These are phyloP conservation scores for Mortierella sp. DNA, from an alignment of 371 early-diverging fungal genomes.

Conservation along the genomic window DNA sequence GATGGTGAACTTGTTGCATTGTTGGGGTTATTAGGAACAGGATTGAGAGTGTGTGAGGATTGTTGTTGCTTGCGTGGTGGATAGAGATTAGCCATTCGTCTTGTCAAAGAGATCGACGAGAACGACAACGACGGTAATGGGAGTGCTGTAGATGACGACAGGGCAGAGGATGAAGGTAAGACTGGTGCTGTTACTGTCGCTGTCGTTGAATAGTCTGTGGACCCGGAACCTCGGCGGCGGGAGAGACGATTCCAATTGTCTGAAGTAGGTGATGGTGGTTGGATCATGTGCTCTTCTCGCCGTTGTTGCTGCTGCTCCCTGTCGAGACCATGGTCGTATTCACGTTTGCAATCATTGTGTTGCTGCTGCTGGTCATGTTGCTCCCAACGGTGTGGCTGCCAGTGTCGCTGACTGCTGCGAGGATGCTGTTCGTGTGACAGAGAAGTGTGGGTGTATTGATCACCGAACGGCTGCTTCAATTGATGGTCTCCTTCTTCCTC, in stretches of 20 bases:
- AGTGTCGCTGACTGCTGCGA: not conserved
- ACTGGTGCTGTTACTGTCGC: not conserved
- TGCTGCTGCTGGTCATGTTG: not conserved
- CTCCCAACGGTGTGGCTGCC: not conserved
- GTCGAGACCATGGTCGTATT: not conserved
- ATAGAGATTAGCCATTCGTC: not conserved
- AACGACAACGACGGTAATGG: not conserved
- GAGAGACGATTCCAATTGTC: not conserved
- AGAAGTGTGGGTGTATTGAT: slow-evolving; percentile 5
- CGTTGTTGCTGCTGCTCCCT: not conserved
- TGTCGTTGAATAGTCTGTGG: not conserved
- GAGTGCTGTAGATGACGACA: not conserved
- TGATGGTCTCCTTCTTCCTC: not conserved
- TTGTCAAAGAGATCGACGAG: not conserved
- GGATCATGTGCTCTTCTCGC: not conserved
- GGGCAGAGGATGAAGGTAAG: not conserved
- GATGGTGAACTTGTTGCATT: slow-evolving; percentile 4
- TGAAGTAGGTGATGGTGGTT: not conserved
- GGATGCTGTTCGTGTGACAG: slow-evolving; percentile 5
- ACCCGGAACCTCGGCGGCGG: not conserved
- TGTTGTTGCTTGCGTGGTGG: not conserved
- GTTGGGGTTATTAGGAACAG: slow-evolving; percentile 16
- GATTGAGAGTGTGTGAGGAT: slow-evolving; percentile 6
- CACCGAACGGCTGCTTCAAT: not conserved
- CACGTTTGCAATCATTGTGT: not conserved